Evolutionary conservation across 352 stramenopile species (phyloP).

Genomic region (Peronospora farinosa): DNA sequence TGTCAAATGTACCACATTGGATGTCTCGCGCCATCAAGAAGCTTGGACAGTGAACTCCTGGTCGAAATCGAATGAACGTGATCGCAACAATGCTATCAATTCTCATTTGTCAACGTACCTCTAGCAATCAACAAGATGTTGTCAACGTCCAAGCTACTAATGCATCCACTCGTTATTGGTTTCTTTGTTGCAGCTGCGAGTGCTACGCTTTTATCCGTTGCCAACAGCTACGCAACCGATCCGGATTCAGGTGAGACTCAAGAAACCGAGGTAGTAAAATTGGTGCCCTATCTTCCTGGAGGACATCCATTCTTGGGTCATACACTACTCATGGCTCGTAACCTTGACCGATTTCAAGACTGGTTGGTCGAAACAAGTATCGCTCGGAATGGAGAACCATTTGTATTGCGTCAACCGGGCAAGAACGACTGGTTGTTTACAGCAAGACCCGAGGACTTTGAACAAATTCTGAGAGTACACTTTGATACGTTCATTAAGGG

Average conservation of each 20-base stretch:
- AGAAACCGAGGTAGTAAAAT: constrained; percentile 4
- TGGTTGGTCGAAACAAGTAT: constrained; percentile 33
- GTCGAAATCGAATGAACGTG: not conserved
- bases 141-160: constrained; percentile 10
- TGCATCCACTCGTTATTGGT: constrained; percentile 21
- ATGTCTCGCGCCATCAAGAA: not conserved
- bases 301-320: constrained; percentile 27
- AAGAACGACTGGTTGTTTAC: constrained; percentile 39
- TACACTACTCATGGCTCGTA: constrained; percentile 25
- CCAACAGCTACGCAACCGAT: constrained; percentile 14
- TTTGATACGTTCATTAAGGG: constrained; percentile 53
- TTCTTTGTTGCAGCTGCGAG: constrained; percentile 17
- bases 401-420: constrained; percentile 34
- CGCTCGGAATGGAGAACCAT: constrained; percentile 22
- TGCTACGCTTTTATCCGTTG: constrained; percentile 7
- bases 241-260: constrained; percentile 11
- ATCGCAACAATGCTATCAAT: not conserved
- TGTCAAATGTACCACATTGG: too few species aligned
- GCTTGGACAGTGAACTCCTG: constrained; percentile 1
- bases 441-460: constrained; percentile 33
- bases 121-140: constrained; percentile 23
- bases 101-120: constrained; percentile 19
- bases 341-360: constrained; percentile 32
- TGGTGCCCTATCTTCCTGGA: constrained; percentile 23
- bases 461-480: constrained; percentile 47